These are phyloP conservation scores for Sclerotinia glacialis DNA, from an alignment of 2,329 filamentous ascomycete genomes.

Conservation along the genomic window DNA sequence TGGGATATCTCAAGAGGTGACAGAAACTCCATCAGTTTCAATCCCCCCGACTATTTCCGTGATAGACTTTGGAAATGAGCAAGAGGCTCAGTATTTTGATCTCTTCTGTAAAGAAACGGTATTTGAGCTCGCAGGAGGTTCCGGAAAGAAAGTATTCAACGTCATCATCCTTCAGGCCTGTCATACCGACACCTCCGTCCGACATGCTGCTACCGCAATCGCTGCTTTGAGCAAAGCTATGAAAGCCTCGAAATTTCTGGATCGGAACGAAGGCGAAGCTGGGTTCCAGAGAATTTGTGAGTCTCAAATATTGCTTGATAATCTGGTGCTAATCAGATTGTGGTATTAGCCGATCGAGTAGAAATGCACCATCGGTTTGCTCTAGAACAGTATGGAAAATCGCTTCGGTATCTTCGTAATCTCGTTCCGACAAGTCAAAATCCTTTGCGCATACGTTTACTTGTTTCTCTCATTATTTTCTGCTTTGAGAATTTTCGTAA, in stretches of 20 bases:
- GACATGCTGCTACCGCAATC: constrained; percentile 26
- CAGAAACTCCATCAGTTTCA: background rate
- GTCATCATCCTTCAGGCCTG: constrained; percentile 28
- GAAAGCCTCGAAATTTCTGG: constrained; percentile 3
- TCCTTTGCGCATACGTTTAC: constrained; percentile 27
- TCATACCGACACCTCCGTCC: constrained; percentile 25
- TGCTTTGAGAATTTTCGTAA: constrained; percentile 30
- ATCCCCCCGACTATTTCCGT: constrained; percentile 9
- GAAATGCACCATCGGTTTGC: constrained; percentile 29
- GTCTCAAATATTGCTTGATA: background rate
- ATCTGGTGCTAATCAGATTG: constrained; percentile 6
- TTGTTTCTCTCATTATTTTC: constrained; percentile 31
- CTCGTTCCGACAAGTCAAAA: constrained; percentile 21
- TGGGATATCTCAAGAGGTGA: constrained; percentile 14
- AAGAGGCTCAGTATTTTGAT: constrained; percentile 30
- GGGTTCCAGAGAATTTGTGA: constrained; percentile 11
- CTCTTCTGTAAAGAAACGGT: constrained; percentile 28
- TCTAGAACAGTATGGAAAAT: constrained; percentile 28
- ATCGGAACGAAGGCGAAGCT: constrained; percentile 4
- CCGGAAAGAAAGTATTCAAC: constrained; percentile 27
- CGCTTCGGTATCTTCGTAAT: constrained; percentile 26
- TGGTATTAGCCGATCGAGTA: background rate
- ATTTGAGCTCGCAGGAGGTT: constrained; percentile 26
- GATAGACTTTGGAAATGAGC: constrained; percentile 25
- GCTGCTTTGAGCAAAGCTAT: constrained; percentile 29